Conservation (phyloP, 352 stramenopile species). For the Globisporangium echinulatum region DNA sequence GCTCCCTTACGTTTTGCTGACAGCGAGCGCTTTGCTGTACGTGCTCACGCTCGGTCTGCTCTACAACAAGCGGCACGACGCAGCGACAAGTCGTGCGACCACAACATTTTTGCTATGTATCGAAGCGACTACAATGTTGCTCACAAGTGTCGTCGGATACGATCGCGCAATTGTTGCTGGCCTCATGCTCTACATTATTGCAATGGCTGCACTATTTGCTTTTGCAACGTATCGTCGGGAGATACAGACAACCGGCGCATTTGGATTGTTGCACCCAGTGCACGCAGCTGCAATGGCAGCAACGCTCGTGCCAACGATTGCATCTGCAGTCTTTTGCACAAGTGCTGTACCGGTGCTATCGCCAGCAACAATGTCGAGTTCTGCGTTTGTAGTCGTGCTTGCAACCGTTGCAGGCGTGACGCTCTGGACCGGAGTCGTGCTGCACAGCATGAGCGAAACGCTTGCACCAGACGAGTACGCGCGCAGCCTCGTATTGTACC, state of each 20-base stretch:
- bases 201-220: slow-evolving; percentile 1
- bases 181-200: not conserved
- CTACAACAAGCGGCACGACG: slow-evolving; percentile 17
- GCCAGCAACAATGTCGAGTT: not conserved
- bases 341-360: not conserved
- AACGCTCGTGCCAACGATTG: not conserved
- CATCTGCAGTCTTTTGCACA: not conserved
- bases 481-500: slow-evolving; percentile 6
- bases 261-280: slow-evolving; percentile 8
- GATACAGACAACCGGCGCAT: not conserved
- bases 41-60: slow-evolving; percentile 14
- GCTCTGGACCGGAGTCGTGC: slow-evolving; percentile 8
- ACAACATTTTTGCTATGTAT: slow-evolving; percentile 10
- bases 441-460: slow-evolving; percentile 9
- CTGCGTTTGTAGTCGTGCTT: not conserved
- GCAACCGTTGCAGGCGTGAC: not conserved
- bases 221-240: slow-evolving; percentile 3
- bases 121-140: slow-evolving; percentile 1
- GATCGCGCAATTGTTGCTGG: not conserved
- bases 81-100: slow-evolving; percentile 10
- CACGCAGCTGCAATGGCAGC: not conserved
- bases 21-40: slow-evolving; percentile 3
- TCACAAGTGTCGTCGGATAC: slow-evolving; percentile 1
- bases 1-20: slow-evolving; percentile 3
- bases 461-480: slow-evolving; percentile 9